Conservation (phyloP, 192 early-diverging fungal species). For the Ramicandelaber brevisporus region DNA sequence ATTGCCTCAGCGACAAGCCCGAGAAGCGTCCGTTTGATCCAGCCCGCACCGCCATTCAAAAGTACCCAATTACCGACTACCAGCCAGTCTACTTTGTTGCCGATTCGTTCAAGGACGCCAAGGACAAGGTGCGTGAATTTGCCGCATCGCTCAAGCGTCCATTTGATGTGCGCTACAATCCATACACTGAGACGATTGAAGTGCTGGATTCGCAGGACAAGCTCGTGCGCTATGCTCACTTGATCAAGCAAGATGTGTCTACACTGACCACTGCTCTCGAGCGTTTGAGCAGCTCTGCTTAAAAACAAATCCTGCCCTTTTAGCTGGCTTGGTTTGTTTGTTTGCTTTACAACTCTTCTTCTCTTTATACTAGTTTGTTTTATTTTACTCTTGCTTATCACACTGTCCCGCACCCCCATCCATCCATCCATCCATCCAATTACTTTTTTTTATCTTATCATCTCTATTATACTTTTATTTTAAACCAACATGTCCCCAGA, state of each 20-base stretch:
- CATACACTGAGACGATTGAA: conserved; percentile 49
- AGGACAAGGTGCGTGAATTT: conserved; percentile 52
- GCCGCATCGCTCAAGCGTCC: conserved; percentile 35
- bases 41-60: conserved; percentile 21
- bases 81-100: conserved; percentile 69
- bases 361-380: no score
- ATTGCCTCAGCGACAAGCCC: conserved; percentile 38
- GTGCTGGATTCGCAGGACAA: conserved; percentile 61
- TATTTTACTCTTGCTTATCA: no score
- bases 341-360: no score
- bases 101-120: conserved; percentile 58
- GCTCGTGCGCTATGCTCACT: conserved; percentile 47
- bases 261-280: conserved; percentile 51
- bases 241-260: conserved; percentile 52
- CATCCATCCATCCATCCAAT: no score
- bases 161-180: conserved; percentile 53
- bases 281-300: conserved; percentile 5
- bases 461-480: no score
- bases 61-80: conserved; percentile 52
- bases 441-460: no score
- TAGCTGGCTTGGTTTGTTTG: no score
- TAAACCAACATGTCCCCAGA: no score
- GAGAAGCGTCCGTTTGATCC: conserved; percentile 50
- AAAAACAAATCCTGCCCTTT: no score
- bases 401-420: no score